Evolutionary conservation across 2,329 filamentous ascomycete species (phyloP).

Genomic region (Fonsecaea nubica): DNA sequence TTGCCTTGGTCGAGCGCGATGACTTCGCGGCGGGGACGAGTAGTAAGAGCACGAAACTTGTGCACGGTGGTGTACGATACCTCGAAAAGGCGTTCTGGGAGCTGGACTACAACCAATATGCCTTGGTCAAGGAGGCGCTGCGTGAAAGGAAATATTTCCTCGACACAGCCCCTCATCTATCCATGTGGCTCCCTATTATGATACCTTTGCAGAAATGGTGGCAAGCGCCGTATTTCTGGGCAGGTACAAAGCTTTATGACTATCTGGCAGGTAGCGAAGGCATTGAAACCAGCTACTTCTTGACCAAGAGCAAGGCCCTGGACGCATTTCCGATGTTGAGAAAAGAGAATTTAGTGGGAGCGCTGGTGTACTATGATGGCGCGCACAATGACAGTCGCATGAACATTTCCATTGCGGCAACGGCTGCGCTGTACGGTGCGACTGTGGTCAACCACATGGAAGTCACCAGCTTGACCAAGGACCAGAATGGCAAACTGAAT

Average conservation of each 20-base stretch:
- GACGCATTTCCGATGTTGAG: slow-evolving; percentile 90
- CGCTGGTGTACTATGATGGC: slow-evolving; percentile 89
- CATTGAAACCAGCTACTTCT: slow-evolving; percentile 86
- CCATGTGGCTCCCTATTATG: slow-evolving; percentile 81
- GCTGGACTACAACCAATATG: slow-evolving; percentile 79
- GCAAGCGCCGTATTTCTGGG: slow-evolving; percentile 78
- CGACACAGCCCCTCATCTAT: slow-evolving; percentile 81
- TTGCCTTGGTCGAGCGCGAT: slow-evolving; percentile 81
- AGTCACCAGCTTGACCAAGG: slow-evolving; percentile 77
- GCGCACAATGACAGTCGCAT: slow-evolving; percentile 92
- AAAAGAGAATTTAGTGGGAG: slow-evolving; percentile 77
- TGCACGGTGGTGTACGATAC: slow-evolving; percentile 84
- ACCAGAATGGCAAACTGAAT: slow-evolving; percentile 72
- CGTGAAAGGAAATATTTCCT: slow-evolving; percentile 84
- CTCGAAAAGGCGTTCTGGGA: slow-evolving; percentile 87
- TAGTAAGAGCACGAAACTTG: slow-evolving; percentile 86
- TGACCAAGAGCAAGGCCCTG: slow-evolving; percentile 83
- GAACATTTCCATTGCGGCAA: slow-evolving; percentile 89
- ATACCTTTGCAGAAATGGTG: slow-evolving; percentile 82
- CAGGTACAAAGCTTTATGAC: slow-evolving; percentile 79
- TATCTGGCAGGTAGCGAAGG: slow-evolving; percentile 84
- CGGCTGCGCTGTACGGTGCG: slow-evolving; percentile 82
- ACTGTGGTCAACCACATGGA: slow-evolving; percentile 85
- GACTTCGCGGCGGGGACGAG: slow-evolving; percentile 83
- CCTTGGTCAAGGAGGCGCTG: slow-evolving; percentile 80